Percentiles rank a stretch among this genome's conserved stretches.
Evolutionary conservation across 2,329 filamentous ascomycete genomes (phyloP).

Genomic region (Stemphylium vesicarium): DNA sequence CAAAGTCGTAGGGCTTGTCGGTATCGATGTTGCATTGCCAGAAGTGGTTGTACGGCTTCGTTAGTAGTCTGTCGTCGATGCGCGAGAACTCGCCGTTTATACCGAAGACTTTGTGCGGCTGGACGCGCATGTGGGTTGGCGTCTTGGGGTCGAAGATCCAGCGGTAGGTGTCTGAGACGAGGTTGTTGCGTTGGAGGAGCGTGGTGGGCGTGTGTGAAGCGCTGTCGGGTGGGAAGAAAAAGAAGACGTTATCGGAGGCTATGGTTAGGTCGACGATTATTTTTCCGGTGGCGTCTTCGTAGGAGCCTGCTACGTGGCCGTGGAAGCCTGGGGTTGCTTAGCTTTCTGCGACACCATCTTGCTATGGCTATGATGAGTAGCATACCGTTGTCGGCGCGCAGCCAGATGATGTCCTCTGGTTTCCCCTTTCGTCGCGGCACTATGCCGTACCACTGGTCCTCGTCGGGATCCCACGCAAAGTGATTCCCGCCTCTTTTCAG

Average conservation of each 20-base stretch:
- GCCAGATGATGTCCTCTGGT: constrained; percentile 61
- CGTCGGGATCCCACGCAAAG: constrained; percentile 54
- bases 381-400: constrained; percentile 59
- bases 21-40: constrained; percentile 52
- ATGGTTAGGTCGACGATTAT: constrained; percentile 49
- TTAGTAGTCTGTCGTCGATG: constrained; percentile 54
- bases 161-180: constrained; percentile 47
- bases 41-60: constrained; percentile 48
- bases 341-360: too few species aligned
- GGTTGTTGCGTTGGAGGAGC: constrained; percentile 51
- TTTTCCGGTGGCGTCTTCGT: constrained; percentile 48
- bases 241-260: constrained; percentile 54
- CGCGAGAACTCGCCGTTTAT: constrained; percentile 54
- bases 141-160: constrained; percentile 50
- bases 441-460: constrained; percentile 63
- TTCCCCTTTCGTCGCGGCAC: constrained; percentile 59
- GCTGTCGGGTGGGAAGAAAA: constrained; percentile 50
- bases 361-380: neutral
- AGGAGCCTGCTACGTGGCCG: constrained; percentile 53
- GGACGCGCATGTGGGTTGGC: constrained; percentile 37
- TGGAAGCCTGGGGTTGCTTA: constrained; percentile 42
- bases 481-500: constrained; percentile 50
- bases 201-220: constrained; percentile 37
- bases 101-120: constrained; percentile 43
- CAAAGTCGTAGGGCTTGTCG: constrained; percentile 36